phyloP scores from a whole-genome alignment of 2,329 filamentous ascomycete species.

The Akanthomyces muscarius region DNA sequence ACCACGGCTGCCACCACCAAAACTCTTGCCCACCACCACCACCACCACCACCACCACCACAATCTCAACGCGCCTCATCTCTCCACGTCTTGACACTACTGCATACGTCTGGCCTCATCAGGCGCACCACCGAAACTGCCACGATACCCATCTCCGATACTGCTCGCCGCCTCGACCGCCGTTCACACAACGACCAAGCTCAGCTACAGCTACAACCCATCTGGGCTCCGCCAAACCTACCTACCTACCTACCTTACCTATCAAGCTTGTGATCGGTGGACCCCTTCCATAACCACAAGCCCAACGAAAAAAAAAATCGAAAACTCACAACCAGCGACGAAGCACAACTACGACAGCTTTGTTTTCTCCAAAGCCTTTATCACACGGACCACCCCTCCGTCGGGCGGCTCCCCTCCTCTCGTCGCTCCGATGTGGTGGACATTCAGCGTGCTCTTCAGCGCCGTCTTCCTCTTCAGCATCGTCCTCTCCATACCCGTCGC shows the following conservation, averaged over 20 bases:
- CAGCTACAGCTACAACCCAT: background rate
- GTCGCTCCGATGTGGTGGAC: conserved; percentile 70
- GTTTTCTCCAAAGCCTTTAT: background rate
- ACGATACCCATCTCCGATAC: background rate
- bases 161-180: background rate
- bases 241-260: background rate
- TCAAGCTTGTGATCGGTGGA: conserved; percentile 17
- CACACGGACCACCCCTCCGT: background rate
- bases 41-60: conserved; percentile 2
- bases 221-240: conserved; percentile 4
- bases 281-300: conserved; percentile 13
- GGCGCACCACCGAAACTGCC: background rate
- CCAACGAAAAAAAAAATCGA: background rate
- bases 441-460: conserved; percentile 73
- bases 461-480: conserved; percentile 84
- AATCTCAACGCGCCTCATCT: conserved; percentile 5
- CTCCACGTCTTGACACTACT: background rate
- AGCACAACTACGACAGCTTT: background rate
- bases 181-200: background rate
- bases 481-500: conserved; percentile 94
- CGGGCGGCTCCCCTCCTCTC: conserved; percentile 15
- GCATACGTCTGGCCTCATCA: background rate
- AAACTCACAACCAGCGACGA: background rate
- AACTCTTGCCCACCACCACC: conserved; percentile 2
- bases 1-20: background rate